Evolutionary conservation across 495 filamentous ascomycete genomes (phyloP).

Genomic region (Pyrenula aspistea): DNA sequence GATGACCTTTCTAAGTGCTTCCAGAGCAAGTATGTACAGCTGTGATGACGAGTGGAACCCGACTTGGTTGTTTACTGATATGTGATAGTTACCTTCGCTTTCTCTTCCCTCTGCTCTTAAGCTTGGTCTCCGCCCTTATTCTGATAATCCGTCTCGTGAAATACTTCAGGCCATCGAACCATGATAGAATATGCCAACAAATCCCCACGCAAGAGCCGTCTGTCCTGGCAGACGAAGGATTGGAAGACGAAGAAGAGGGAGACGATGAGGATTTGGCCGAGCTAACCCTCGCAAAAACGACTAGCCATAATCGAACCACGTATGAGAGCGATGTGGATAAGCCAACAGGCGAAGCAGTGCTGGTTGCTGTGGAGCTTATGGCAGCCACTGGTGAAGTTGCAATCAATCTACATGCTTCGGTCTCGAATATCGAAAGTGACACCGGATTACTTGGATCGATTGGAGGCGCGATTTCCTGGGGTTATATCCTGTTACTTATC

Average conservation of each 20-base stretch:
- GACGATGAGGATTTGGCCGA: slow-evolving; percentile 55
- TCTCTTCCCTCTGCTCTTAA: slow-evolving; percentile 62
- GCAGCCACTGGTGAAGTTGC: slow-evolving; percentile 60
- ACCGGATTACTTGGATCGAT: slow-evolving; percentile 48
- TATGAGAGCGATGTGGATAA: slow-evolving; percentile 65
- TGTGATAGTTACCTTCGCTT: slow-evolving; percentile 69
- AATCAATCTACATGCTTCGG: slow-evolving; percentile 49
- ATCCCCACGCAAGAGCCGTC: slow-evolving; percentile 27
- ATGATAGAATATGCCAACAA: slow-evolving; percentile 20
- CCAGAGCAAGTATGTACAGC: slow-evolving; percentile 61
- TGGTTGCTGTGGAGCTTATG: slow-evolving; percentile 61
- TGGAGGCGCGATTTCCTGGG: slow-evolving; percentile 58
- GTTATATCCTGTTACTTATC: slow-evolving; percentile 68
- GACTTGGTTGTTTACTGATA: slow-evolving; percentile 65
- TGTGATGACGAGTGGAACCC: too few species aligned
- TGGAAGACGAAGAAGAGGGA: slow-evolving; percentile 40
- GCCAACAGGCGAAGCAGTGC: slow-evolving; percentile 57
- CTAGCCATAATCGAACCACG: slow-evolving; percentile 36
- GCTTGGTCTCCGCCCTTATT: slow-evolving; percentile 56
- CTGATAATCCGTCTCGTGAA: slow-evolving; percentile 44
- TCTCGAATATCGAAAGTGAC: slow-evolving; percentile 39
- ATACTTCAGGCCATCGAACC: slow-evolving; percentile 29
- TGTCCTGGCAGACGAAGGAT: slow-evolving; percentile 32
- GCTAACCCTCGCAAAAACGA: slow-evolving; percentile 50
- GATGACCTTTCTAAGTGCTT: slow-evolving; percentile 90